These are phyloP conservation scores for Puccinia polysora DNA, from an alignment of 1,284 basidiomycete genomes.

Conservation along the genomic window DNA sequence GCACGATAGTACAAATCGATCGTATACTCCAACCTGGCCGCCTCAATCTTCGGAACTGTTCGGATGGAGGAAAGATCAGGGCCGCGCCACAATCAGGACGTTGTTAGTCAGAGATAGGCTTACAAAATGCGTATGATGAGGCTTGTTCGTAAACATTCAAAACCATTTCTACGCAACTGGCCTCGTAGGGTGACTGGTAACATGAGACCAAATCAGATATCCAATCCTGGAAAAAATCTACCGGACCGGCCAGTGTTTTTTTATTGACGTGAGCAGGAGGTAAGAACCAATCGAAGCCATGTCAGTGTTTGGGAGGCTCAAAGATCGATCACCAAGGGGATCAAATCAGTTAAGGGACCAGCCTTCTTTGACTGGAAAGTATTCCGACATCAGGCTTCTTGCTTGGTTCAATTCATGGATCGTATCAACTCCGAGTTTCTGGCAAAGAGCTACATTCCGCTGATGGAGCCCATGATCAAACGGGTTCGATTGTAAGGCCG, in stretches of 20 bases:
- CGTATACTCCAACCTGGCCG: constrained; percentile 19
- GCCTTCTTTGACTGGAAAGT: constrained; percentile 42
- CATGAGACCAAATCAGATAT: constrained; percentile 16
- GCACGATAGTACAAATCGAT: constrained; percentile 28
- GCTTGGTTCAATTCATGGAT: constrained; percentile 40
- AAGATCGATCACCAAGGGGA: no score
- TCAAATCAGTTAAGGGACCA: no score
- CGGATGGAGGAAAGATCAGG: background rate
- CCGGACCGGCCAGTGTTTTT: no score
- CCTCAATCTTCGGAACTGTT: constrained; percentile 34
- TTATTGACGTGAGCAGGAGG: no score
- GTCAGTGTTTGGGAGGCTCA: no score
- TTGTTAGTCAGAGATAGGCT: background rate
- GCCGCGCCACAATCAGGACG: background rate
- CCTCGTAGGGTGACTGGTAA: constrained; percentile 23
- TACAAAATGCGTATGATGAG: constrained; percentile 42
- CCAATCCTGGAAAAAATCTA: constrained; percentile 39
- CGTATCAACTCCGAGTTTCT: constrained; percentile 33
- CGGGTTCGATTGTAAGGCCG: constrained; percentile 37
- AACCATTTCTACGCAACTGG: constrained; percentile 16
- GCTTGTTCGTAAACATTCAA: constrained; percentile 41
- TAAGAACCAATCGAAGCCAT: no score
- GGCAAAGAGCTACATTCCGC: constrained; percentile 32
- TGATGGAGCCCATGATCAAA: constrained; percentile 40
- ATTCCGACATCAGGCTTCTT: constrained; percentile 34